Percentiles rank a stretch among this genome's conserved stretches.
Evolutionary conservation across 331 rosid genomes (phyloP).

Genomic region (Malus hybrid): DNA sequence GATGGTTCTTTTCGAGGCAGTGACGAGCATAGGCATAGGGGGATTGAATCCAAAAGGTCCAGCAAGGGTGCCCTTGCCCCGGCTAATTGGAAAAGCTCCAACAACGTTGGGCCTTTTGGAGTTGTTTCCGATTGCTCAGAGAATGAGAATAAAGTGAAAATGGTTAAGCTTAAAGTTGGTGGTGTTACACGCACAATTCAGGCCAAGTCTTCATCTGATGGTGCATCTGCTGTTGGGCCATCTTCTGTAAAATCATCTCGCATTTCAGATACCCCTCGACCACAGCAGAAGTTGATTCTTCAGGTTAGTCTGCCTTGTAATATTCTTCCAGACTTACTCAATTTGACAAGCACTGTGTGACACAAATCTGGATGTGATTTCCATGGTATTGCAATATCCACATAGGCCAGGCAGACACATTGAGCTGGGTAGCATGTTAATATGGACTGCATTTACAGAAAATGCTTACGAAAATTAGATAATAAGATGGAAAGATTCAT

Average conservation of each 20-base stretch:
- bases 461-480: background rate
- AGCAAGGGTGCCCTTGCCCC: constrained; percentile 27
- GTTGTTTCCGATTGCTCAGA: constrained; percentile 16
- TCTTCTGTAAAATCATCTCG: constrained; percentile 26
- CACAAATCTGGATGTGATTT: background rate
- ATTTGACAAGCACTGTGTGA: background rate
- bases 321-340: background rate
- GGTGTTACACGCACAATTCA: constrained; percentile 28
- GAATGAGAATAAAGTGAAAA: constrained; percentile 30
- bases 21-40: constrained; percentile 17
- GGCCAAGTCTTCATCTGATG: constrained; percentile 29
- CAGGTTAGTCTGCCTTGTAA: constrained; percentile 19
- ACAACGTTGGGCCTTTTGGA: background rate
- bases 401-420: background rate
- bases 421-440: background rate
- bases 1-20: constrained; percentile 29
- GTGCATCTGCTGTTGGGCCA: constrained; percentile 26
- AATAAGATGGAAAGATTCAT: background rate
- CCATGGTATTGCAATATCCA: background rate
- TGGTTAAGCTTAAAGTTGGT: constrained; percentile 35
- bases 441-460: background rate
- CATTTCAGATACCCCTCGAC: constrained; percentile 26
- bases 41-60: constrained; percentile 13
- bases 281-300: constrained; percentile 15
- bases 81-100: constrained; percentile 15